Evolutionary conservation across 2,329 filamentous ascomycete genomes (phyloP).

Genomic region (Ascochyta koolunga): DNA sequence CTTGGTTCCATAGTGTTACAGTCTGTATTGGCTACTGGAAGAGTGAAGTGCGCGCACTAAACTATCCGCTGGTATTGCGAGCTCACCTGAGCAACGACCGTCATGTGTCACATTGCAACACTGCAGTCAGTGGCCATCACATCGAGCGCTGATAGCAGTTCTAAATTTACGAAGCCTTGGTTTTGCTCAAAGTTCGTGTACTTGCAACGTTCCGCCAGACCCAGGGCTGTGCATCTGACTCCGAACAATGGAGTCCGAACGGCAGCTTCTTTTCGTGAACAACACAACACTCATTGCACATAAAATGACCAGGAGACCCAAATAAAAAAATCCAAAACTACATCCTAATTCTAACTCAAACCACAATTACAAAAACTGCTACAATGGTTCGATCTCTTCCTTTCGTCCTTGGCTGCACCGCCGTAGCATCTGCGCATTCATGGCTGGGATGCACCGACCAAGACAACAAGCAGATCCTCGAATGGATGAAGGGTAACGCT

Average conservation of each 20-base stretch:
- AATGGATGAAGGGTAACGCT: conserved; percentile 27
- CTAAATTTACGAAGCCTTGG: neutral
- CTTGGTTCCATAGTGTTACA: no score
- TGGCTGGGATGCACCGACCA: conserved; percentile 34
- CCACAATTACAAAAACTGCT: neutral
- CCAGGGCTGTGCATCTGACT: conserved; percentile 6
- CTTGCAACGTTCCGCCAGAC: neutral
- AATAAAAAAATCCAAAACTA: neutral
- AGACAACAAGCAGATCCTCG: conserved; percentile 30
- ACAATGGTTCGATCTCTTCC: conserved; percentile 11
- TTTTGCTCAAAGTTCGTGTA: neutral
- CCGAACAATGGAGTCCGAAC: conserved; percentile 11
- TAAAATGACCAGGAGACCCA: neutral
- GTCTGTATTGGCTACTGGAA: no score
- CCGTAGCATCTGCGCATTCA: conserved; percentile 27
- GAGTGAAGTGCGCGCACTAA: no score
- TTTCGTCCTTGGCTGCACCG: conserved; percentile 1
- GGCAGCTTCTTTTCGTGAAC: neutral
- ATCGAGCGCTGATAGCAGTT: no score
- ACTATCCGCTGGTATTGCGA: no score
- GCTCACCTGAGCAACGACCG: no score
- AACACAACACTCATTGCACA: neutral
- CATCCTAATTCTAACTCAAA: neutral
- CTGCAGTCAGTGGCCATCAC: no score
- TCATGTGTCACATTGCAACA: no score